A percentile compares a stretch with the other conserved stretches of the same genome.
Conservation (phyloP, 2,329 filamentous ascomycete species). For the Didymella segeticola region DNA sequence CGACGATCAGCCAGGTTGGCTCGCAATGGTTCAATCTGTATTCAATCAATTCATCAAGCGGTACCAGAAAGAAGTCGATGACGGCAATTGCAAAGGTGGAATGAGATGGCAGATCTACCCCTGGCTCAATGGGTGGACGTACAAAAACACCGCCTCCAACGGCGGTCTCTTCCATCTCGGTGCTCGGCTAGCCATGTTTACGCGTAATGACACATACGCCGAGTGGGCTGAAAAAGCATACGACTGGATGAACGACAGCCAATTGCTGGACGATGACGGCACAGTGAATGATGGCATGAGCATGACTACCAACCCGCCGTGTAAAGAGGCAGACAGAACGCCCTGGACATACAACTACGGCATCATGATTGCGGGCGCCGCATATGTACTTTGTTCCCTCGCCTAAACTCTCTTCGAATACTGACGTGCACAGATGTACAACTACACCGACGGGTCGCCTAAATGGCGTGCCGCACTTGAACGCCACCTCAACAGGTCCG, state of each 20-base stretch:
- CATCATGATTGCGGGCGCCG: slow-evolving; percentile 44
- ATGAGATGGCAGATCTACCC: slow-evolving; percentile 48
- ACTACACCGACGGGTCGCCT: slow-evolving; percentile 47
- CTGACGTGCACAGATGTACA: slow-evolving; percentile 45
- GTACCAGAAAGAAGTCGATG: slow-evolving; percentile 36
- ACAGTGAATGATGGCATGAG: slow-evolving; percentile 40
- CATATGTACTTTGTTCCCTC: slow-evolving; percentile 32
- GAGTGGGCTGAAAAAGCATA: slow-evolving; percentile 45
- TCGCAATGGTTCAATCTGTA: slow-evolving; percentile 52
- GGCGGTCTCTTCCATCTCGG: slow-evolving; percentile 50
- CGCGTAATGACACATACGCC: slow-evolving; percentile 46
- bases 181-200: slow-evolving; percentile 47
- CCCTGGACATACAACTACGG: slow-evolving; percentile 51
- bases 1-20: slow-evolving; percentile 50
- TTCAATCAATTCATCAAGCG: slow-evolving; percentile 48
- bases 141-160: slow-evolving; percentile 50
- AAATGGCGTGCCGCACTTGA: slow-evolving; percentile 40
- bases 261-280: slow-evolving; percentile 33
- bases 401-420: background rate
- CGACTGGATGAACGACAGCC: slow-evolving; percentile 43
- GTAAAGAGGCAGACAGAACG: slow-evolving; percentile 37
- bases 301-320: slow-evolving; percentile 28
- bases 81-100: slow-evolving; percentile 41
- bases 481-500: slow-evolving; percentile 39
- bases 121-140: slow-evolving; percentile 45